Evolutionary conservation across 1,139 yeast species (phyloP), one percentile per base, ranked within the genome.

Genomic region (Barnettozyma hawaiiensis): DNA sequence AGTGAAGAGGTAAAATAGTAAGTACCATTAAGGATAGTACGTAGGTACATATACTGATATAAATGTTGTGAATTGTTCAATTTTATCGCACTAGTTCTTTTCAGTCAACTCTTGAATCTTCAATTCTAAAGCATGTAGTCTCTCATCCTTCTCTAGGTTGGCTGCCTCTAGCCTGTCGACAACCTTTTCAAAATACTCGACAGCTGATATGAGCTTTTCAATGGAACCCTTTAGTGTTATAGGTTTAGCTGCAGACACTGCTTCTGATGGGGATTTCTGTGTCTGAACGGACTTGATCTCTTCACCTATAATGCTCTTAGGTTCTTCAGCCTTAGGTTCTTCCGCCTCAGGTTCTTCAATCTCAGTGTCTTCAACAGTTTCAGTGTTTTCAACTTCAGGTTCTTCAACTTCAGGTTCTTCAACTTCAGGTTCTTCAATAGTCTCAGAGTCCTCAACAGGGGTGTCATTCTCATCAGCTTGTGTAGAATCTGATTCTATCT

Each of bases 181-280:
- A 42, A 80, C 77, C 1, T 65, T 47, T 57, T 83, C 86, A 42
- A 84, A 67, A 35, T 70, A 67, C 11, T 66, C 66, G 10, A 81
- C 86, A 27, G 84, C 63, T 1, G 64, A 47, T 4, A 83, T 76
- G 44, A 84, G 68, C 49, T 73, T 79, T 50, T 82, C 90, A 26
- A 84, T 80, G 1, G 86, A 78, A 7, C 77, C 82, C 53, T 81
- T 81, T 50, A 84, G 67, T 1, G 87, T 83, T 28, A 81, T 70
- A 23, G 71, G 65, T 45, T 68, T 66, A 10, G 61, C 36, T 6
- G 54, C 32, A 12, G 55, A 32, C 2, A 49, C 42, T 2, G 58
- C 31, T 37, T 58, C 27, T 8, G 53, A 34, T 4, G 52, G 28
- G 7, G n/a, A n/a, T 23, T 43, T 39, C 19, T 40, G 39, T n/a